Evolutionary conservation across 2,329 filamentous ascomycete genomes (phyloP), one percentile per base, ranked within the genome.

Genomic region (Hypoxylon sp.): DNA sequence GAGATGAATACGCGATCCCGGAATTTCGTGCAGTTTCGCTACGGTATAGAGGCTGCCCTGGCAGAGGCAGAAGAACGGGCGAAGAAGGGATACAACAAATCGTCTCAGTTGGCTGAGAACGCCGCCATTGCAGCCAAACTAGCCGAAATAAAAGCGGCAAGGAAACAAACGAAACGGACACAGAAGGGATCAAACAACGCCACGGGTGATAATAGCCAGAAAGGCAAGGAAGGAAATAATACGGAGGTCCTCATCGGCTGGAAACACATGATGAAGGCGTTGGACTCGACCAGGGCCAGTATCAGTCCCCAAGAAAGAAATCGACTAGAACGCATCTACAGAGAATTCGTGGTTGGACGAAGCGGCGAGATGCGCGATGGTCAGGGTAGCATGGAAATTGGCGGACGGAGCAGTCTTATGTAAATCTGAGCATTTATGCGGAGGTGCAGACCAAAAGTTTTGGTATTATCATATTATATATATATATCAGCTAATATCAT

Each of bases 331-430:
- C 88, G 88, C 44, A 98, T 99, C 68, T 99, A 99, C 78, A 85
- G 87, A 14, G 96, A 99, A 81, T 99, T 99, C 83, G 91, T 98
- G 0, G 92, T 93, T 3, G 94, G 94, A 0, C 87, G 96, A 73
- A 97, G 94, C 79, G 96, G 96, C 6, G 94, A 98, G 83, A 94
- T 99, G 93, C 93, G 91, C 67, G 95, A 92, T 80, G 96, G 96
- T 1, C 93, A 98, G 81, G 94, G 92, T 0, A 92, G 92, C 63
- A 97, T 91, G 80, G 96, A 98, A 81, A 90, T 99, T 81, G 96
- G 96, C 6, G 96, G 94, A 13, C 86, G 96, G 78, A 95, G 92
- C 74, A 98, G 94, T 81, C 84, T 99, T 81, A 98, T 98, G 96
- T 98, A 81, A 76, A n/a, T 39, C n/a, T 19, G 33, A 51, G 54